Evolutionary conservation across 768 basidiomycete genomes (phyloP).

Genomic region (Termitomyces sp.): DNA sequence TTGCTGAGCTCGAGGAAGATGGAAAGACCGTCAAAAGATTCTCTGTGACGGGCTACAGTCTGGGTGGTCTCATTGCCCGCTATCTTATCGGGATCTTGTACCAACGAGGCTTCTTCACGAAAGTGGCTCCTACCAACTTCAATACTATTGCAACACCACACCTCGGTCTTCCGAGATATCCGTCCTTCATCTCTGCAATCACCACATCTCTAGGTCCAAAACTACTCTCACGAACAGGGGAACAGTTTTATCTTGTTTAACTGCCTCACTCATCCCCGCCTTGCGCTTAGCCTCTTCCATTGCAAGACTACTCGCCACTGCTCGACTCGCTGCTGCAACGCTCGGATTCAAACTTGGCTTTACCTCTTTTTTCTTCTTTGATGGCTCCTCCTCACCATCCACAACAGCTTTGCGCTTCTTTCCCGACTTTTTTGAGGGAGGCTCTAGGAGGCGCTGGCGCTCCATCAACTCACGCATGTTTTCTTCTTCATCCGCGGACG

Average conservation of each 20-base stretch:
- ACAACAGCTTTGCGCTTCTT: conserved; percentile 48
- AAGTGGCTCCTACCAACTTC: conserved; percentile 72
- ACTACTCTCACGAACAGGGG: conserved; percentile 72
- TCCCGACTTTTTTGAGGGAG: conserved; percentile 37
- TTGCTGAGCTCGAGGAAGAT: conserved; percentile 43
- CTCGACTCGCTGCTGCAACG: conserved; percentile 52
- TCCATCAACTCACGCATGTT: conserved; percentile 53
- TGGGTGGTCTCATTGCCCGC: conserved; percentile 79
- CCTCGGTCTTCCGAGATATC: conserved; percentile 64
- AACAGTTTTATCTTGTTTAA: conserved; percentile 75
- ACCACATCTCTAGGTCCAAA: conserved; percentile 54
- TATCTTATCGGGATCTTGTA: conserved; percentile 71
- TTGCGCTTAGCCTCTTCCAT: conserved; percentile 81
- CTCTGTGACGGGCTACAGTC: conserved; percentile 70
- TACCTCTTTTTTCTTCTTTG: conserved; percentile 39
- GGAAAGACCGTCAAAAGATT: conserved; percentile 61
- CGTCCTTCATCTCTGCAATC: conserved; percentile 51
- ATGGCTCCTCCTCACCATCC: conserved; percentile 29
- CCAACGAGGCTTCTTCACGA: conserved; percentile 66
- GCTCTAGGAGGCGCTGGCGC: conserved; percentile 48
- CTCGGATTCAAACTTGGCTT: conserved; percentile 44
- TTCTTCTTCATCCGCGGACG: conserved; percentile 57
- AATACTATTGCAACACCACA: conserved; percentile 82
- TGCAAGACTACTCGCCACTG: conserved; percentile 67
- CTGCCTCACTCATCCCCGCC: conserved; percentile 78